These are phyloP conservation scores for Neurospora crassa DNA, from an alignment of 2,329 filamentous ascomycete genomes.

Conservation along the genomic window DNA sequence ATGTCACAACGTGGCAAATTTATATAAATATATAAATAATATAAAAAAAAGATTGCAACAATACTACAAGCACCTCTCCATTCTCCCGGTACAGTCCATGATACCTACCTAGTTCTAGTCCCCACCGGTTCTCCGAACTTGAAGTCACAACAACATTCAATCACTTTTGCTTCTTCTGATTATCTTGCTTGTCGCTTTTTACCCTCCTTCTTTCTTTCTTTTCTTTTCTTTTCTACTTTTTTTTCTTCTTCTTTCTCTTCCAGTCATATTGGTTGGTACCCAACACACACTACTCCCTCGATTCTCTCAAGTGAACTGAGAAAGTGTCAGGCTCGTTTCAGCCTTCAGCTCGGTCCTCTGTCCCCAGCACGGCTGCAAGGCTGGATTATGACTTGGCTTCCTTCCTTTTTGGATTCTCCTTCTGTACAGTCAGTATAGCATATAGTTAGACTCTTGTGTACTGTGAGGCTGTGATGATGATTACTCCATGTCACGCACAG, in stretches of 20 bases:
- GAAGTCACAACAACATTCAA: too few species aligned
- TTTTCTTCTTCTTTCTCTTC: background rate
- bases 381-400: background rate
- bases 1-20: background rate
- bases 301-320: background rate
- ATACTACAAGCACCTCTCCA: background rate
- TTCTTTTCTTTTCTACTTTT: background rate
- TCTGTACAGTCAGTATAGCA: background rate
- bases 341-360: conserved; percentile 3
- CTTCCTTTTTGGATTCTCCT: background rate
- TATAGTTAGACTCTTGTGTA: background rate
- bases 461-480: background rate
- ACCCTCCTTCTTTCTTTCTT: background rate
- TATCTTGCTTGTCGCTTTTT: background rate
- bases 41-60: background rate
- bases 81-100: background rate
- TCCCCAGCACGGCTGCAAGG: conserved; percentile 4
- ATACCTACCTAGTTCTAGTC: background rate
- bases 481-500: background rate
- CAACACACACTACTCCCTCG: background rate
- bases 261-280: background rate
- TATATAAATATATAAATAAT: too few species aligned
- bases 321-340: conserved; percentile 1
- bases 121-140: background rate
- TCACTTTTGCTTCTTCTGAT: background rate